Percentiles rank a stretch among this genome's conserved stretches.
Conservation (phyloP, 2,329 filamentous ascomycete species). For the Boeremia exigua region DNA sequence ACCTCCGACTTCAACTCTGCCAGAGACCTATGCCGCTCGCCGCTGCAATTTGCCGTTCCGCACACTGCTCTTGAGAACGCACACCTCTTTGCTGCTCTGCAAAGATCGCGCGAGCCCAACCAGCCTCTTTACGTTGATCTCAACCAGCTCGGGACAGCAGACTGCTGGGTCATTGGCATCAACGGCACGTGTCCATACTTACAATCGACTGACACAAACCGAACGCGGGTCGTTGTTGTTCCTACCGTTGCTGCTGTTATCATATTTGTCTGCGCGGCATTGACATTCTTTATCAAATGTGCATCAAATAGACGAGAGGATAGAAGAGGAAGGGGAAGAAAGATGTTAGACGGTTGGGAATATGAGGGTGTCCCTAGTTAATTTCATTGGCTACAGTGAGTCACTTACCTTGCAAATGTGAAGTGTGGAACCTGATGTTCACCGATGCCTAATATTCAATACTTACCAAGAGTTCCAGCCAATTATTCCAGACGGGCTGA, state of each 20-base stretch:
- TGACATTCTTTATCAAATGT: conserved; percentile 70
- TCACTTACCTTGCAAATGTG: neutral
- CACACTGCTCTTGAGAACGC: conserved; percentile 68
- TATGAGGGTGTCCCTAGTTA: conserved; percentile 70
- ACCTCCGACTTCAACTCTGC: conserved; percentile 53
- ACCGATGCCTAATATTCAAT: too few relatives aligned
- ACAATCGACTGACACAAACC: conserved; percentile 50
- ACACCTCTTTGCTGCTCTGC: conserved; percentile 56
- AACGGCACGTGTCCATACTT: conserved; percentile 66
- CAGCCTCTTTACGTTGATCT: conserved; percentile 63
- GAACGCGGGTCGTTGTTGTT: conserved; percentile 61
- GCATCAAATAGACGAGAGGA: conserved; percentile 65
- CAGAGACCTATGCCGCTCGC: conserved; percentile 54
- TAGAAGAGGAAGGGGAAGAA: conserved; percentile 57
- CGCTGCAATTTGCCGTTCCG: conserved; percentile 62
- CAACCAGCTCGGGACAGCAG: conserved; percentile 62
- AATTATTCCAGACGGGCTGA: neutral
- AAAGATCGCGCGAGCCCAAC: conserved; percentile 11
- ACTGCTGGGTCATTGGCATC: conserved; percentile 66
- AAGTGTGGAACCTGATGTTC: too few relatives aligned
- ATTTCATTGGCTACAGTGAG: neutral
- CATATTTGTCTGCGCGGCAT: conserved; percentile 64
- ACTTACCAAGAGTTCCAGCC: too few relatives aligned
- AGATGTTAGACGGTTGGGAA: conserved; percentile 62
- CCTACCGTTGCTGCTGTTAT: conserved; percentile 68